Conservation (phyloP, 495 filamentous ascomycete species). For the Cairneyella variabilis region DNA sequence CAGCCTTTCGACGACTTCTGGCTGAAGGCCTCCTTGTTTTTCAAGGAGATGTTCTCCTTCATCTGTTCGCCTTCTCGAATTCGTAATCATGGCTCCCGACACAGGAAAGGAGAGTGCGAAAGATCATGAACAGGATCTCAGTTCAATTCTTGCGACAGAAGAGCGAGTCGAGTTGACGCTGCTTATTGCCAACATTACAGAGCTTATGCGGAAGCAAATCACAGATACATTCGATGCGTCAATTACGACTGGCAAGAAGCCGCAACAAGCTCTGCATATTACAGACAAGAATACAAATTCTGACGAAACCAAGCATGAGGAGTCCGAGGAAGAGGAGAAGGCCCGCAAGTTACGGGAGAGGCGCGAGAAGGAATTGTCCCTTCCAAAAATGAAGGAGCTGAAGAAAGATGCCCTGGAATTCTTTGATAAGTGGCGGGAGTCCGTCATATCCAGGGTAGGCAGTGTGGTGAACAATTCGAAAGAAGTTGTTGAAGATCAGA, state of each 20-base stretch:
- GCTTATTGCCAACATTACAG: conserved; percentile 41
- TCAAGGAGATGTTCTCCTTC: too few relatives aligned
- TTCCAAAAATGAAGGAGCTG: conserved; percentile 33
- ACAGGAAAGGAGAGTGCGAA: conserved; percentile 1
- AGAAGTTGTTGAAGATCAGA: conserved; percentile 13
- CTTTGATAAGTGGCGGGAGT: conserved; percentile 33
- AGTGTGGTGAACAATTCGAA: conserved; percentile 27
- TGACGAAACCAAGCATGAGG: conserved; percentile 19
- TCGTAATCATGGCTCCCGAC: conserved; percentile 6
- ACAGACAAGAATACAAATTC: conserved; percentile 28
- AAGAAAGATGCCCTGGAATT: conserved; percentile 26
- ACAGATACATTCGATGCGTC: conserved; percentile 41
- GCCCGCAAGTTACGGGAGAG: conserved; percentile 27
- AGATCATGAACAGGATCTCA: conserved; percentile 21
- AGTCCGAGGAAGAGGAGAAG: conserved; percentile 27
- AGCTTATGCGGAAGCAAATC: conserved; percentile 45
- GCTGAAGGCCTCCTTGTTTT: too few relatives aligned
- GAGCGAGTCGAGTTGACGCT: conserved; percentile 31
- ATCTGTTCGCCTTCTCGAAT: too few relatives aligned
- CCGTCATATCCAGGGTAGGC: conserved; percentile 30
- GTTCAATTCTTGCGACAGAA: conserved; percentile 25
- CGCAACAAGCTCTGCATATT: conserved; percentile 27
- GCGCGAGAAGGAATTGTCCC: conserved; percentile 30
- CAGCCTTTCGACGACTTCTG: too few relatives aligned
- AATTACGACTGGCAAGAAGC: conserved; percentile 21